phyloP scores from a whole-genome alignment of 2,329 filamentous ascomycete genomes.

The Aspergillus vadensis region DNA sequence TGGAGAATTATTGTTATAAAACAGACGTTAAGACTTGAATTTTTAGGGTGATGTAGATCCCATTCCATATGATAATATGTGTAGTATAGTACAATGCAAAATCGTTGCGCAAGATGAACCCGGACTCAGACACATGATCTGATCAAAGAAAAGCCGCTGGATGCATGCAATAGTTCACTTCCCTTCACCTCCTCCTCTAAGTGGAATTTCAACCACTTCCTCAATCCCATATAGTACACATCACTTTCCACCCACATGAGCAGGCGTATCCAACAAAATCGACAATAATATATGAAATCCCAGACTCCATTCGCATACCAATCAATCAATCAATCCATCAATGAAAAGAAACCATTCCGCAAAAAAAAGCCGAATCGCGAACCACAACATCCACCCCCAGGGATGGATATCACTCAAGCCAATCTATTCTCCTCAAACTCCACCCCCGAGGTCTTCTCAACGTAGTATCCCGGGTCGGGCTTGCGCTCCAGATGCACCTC shows the following conservation, averaged over 20 bases:
- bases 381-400: neutral
- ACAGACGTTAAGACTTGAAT: neutral
- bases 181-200: neutral
- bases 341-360: too few species aligned
- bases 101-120: neutral
- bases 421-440: slow-evolving; percentile 23
- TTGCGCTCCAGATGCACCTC: slow-evolving; percentile 72
- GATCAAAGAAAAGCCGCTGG: slow-evolving; percentile 18
- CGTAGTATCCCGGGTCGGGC: slow-evolving; percentile 77
- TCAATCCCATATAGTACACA: neutral
- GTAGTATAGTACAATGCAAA: slow-evolving; percentile 12
- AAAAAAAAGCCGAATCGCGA: too few species aligned
- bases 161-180: slow-evolving; percentile 16
- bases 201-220: neutral
- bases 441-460: slow-evolving; percentile 60
- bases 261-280: too few species aligned
- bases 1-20: neutral
- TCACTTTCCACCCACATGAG: too few species aligned
- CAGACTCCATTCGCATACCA: neutral
- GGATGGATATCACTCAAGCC: slow-evolving; percentile 1
- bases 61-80: slow-evolving; percentile 1
- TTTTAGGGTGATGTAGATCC: slow-evolving; percentile 1
- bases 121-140: neutral
- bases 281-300: neutral
- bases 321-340: too few species aligned